These are phyloP conservation scores for Diddensiella transvaalensis DNA, from an alignment of 805 yeast species.

Conservation along the genomic window DNA sequence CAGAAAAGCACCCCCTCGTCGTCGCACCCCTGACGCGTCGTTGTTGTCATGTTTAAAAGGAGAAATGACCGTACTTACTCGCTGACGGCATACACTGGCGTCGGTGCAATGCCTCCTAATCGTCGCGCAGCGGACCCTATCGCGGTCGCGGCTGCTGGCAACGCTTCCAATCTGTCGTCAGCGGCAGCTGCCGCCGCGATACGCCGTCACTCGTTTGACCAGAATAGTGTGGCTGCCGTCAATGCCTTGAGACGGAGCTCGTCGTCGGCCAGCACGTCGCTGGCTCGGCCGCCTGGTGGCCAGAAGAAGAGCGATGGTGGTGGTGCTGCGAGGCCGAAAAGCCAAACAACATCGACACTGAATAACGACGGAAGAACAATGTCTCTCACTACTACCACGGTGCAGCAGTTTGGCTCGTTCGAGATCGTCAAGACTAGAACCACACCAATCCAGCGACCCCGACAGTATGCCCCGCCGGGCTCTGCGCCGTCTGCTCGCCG, in stretches of 20 bases:
- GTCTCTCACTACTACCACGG: slow-evolving; percentile 37
- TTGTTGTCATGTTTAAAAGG: slow-evolving; percentile 12
- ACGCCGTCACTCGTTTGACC: slow-evolving; percentile 28
- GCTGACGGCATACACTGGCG: slow-evolving; percentile 32
- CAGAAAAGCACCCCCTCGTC: no score
- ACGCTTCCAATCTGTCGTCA: slow-evolving; percentile 27
- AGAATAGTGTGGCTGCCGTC: slow-evolving; percentile 10
- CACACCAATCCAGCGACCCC: slow-evolving; percentile 14
- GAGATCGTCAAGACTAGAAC: slow-evolving; percentile 33
- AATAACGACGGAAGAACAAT: slow-evolving; percentile 34
- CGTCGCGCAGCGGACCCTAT: slow-evolving; percentile 36
- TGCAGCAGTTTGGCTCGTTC: slow-evolving; percentile 36
- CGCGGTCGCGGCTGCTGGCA: slow-evolving; percentile 61
- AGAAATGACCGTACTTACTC: slow-evolving; percentile 27
- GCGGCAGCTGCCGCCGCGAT: slow-evolving; percentile 38
- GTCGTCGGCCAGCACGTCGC: background rate
- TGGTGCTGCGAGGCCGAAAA: background rate
- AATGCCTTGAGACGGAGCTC: background rate
- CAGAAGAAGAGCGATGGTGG: slow-evolving; percentile 2
- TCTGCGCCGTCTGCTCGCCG: slow-evolving; percentile 4
- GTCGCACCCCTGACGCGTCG: background rate
- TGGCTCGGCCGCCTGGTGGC: slow-evolving; percentile 4
- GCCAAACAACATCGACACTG: slow-evolving; percentile 25
- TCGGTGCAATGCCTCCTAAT: slow-evolving; percentile 27
- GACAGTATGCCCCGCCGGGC: slow-evolving; percentile 4